Percentiles rank a stretch among this genome's conserved stretches.
phyloP scores from a whole-genome alignment of 75 land plant genomes.

The Sequoia sempervirens region DNA sequence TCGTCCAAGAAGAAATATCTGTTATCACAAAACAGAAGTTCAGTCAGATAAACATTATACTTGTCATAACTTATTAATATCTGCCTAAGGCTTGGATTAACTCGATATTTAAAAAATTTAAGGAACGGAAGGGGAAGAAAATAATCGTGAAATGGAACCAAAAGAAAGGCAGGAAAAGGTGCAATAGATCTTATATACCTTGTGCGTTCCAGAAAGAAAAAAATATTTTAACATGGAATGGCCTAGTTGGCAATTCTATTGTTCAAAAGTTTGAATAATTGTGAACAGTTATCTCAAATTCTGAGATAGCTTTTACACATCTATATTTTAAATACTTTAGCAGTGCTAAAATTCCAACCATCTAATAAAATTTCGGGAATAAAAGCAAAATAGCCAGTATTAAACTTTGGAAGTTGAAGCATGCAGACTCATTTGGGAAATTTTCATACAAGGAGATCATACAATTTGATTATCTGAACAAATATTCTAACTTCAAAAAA shows the following conservation, averaged over 20 bases:
- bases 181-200: neutral
- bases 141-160: neutral
- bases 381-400: neutral
- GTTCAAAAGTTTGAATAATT: neutral
- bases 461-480: neutral
- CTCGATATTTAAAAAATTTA: neutral
- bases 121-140: neutral
- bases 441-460: neutral
- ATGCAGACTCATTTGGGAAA: neutral
- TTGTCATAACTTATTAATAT: neutral
- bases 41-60: neutral
- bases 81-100: neutral
- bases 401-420: neutral
- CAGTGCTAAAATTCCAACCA: neutral
- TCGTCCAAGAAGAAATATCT: slow-evolving; percentile 81
- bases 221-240: neutral
- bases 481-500: neutral
- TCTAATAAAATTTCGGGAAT: neutral
- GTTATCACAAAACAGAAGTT: slow-evolving; percentile 9
- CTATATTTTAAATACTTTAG: neutral
- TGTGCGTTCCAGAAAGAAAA: neutral
- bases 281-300: neutral
- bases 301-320: neutral
- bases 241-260: neutral
- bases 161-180: neutral